A percentile compares a stretch with the other conserved stretches of the same genome.
Conservation (phyloP, 1,139 yeast species). For the Arxiozyma heterogenica region DNA sequence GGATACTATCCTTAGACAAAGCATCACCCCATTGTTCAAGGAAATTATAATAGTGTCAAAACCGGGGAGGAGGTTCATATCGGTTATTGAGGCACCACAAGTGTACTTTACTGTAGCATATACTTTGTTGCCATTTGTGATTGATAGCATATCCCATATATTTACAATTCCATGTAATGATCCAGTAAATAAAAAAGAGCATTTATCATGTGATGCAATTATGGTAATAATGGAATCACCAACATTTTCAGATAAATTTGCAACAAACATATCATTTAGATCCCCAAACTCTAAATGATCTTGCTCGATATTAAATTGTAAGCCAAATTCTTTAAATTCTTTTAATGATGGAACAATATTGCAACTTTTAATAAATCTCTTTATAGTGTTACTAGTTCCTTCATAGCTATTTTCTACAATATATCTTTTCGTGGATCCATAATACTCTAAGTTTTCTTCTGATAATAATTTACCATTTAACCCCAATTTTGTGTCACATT, state of each 20-base stretch:
- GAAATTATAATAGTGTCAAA: conserved; percentile 62
- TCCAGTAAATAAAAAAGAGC: conserved; percentile 65
- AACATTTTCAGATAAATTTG: conserved; percentile 50
- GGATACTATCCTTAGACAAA: conserved; percentile 50
- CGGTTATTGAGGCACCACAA: conserved; percentile 41
- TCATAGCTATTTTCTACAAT: conserved; percentile 44
- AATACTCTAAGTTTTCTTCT: background rate
- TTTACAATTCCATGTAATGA: conserved; percentile 64
- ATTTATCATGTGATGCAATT: conserved; percentile 47
- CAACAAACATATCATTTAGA: conserved; percentile 43
- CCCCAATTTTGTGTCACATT: conserved; percentile 34
- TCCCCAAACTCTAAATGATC: conserved; percentile 29
- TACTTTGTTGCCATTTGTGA: conserved; percentile 58
- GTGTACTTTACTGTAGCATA: conserved; percentile 45
- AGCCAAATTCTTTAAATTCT: conserved; percentile 67
- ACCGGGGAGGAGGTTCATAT: conserved; percentile 46
- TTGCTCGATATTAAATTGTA: conserved; percentile 16
- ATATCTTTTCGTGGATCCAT: conserved; percentile 11
- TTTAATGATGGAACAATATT: conserved; percentile 48
- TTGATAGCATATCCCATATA: conserved; percentile 66
- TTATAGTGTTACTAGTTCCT: conserved; percentile 59
- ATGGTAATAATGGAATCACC: conserved; percentile 45
- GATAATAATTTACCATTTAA: conserved; percentile 1
- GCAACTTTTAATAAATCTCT: conserved; percentile 46
- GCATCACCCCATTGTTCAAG: conserved; percentile 54